Conservation (phyloP, 495 filamentous ascomycete genomes). For the Cercophora scortea region DNA sequence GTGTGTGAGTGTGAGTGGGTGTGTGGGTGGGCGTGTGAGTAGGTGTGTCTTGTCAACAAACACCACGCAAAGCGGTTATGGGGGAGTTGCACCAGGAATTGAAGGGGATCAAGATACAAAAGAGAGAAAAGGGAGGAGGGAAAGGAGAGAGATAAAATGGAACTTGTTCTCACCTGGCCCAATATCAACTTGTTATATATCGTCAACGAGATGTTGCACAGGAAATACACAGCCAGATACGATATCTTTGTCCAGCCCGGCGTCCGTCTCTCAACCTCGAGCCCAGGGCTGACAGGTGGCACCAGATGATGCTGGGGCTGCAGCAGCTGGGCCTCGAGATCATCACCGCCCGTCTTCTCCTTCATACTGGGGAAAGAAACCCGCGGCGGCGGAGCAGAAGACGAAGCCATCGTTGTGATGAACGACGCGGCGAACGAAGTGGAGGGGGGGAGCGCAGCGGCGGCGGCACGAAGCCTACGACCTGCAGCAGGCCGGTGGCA, state of each 20-base stretch:
- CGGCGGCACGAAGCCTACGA: no score
- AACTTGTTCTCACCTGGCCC: conserved; percentile 30
- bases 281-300: no score
- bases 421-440: no score
- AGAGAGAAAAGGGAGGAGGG: no score
- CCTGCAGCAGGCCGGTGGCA: no score
- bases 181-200: conserved; percentile 49
- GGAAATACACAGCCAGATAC: conserved; percentile 41
- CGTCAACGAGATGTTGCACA: conserved; percentile 45
- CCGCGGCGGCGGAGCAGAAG: background rate
- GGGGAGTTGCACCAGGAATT: background rate
- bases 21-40: background rate
- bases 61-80: background rate
- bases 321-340: conserved; percentile 15
- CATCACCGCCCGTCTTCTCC: conserved; percentile 6
- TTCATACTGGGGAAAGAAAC: conserved; percentile 1
- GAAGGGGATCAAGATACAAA: background rate
- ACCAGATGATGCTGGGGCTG: background rate
- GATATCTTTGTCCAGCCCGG: conserved; percentile 30
- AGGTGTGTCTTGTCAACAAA: background rate
- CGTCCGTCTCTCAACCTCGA: conserved; percentile 16
- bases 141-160: no score
- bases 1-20: background rate
- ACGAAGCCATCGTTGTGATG: no score
- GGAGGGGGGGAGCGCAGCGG: no score